Percentiles rank a stretch among this genome's conserved stretches.
These are phyloP conservation scores for Fusarium paranaense DNA, from an alignment of 2,329 filamentous ascomycete species.

Conservation along the genomic window DNA sequence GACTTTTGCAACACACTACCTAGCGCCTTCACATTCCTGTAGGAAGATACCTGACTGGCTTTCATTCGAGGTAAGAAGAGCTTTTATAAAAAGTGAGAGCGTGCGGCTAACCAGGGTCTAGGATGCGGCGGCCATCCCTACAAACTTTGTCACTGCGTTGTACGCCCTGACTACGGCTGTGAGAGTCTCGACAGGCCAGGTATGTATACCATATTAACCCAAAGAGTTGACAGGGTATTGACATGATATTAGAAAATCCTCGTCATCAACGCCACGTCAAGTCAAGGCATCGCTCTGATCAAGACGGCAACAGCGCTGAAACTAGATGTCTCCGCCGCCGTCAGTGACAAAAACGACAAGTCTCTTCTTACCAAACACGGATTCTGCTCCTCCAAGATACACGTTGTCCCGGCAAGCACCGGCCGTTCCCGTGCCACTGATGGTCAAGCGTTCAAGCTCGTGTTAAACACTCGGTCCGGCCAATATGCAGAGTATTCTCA, in stretches of 20 bases:
- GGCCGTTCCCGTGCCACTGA: slow-evolving; percentile 14
- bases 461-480: slow-evolving; percentile 28
- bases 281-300: slow-evolving; percentile 36
- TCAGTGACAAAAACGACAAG: slow-evolving; percentile 26
- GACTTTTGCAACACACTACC: slow-evolving; percentile 34
- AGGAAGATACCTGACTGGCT: slow-evolving; percentile 37
- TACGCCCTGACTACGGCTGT: slow-evolving; percentile 28
- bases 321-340: slow-evolving; percentile 32
- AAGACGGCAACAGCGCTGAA: slow-evolving; percentile 34
- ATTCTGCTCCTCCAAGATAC: slow-evolving; percentile 27
- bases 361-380: slow-evolving; percentile 27
- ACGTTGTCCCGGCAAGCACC: background rate
- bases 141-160: slow-evolving; percentile 34
- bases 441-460: slow-evolving; percentile 26
- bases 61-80: slow-evolving; percentile 35
- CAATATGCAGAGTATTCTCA: slow-evolving; percentile 34
- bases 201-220: background rate
- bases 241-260: slow-evolving; percentile 32
- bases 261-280: slow-evolving; percentile 29
- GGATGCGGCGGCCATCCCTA: slow-evolving; percentile 35
- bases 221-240: background rate
- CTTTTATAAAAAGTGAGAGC: background rate
- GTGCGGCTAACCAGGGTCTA: slow-evolving; percentile 8
- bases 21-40: slow-evolving; percentile 29
- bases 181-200: slow-evolving; percentile 25